These are phyloP conservation scores for Daldinia vernicosa DNA, from an alignment of 495 filamentous ascomycete species.

Conservation along the genomic window DNA sequence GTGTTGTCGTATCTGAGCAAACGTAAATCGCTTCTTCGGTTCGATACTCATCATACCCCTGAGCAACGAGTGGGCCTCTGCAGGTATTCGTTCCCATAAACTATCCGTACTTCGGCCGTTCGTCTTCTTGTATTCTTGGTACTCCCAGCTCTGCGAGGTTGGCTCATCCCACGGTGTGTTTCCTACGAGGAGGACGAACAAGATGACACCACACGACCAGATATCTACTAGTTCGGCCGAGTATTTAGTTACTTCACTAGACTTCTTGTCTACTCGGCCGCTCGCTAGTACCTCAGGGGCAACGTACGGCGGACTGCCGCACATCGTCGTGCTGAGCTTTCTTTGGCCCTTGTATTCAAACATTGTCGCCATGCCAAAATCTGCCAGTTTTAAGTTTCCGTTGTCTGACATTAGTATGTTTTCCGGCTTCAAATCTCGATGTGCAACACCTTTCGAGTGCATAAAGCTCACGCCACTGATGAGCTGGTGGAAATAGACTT, in stretches of 20 bases:
- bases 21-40: slow-evolving; percentile 76
- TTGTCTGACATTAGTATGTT: slow-evolving; percentile 84
- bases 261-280: slow-evolving; percentile 53
- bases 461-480: slow-evolving; percentile 91
- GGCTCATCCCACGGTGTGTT: slow-evolving; percentile 99
- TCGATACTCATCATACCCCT: slow-evolving; percentile 93
- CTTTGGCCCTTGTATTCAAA: slow-evolving; percentile 85
- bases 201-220: slow-evolving; percentile 95
- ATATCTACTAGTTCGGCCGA: slow-evolving; percentile 87
- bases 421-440: slow-evolving; percentile 91
- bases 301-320: slow-evolving; percentile 96
- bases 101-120: slow-evolving; percentile 83
- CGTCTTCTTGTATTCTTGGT: slow-evolving; percentile 81
- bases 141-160: slow-evolving; percentile 80
- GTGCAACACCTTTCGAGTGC: slow-evolving; percentile 89
- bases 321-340: slow-evolving; percentile 85
- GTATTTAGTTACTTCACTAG: slow-evolving; percentile 72
- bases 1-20: slow-evolving; percentile 88
- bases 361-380: slow-evolving; percentile 95
- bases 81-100: slow-evolving; percentile 83
- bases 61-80: slow-evolving; percentile 82
- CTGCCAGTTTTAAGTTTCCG: slow-evolving; percentile 93
- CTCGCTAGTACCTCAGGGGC: slow-evolving; percentile 86
- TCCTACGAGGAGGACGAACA: slow-evolving; percentile 93
- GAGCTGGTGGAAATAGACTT: slow-evolving; percentile 94